Percentiles rank a stretch among this genome's conserved stretches.
Conservation (phyloP, 129 eudicot genomes). For the Escallonia herrerae region DNA sequence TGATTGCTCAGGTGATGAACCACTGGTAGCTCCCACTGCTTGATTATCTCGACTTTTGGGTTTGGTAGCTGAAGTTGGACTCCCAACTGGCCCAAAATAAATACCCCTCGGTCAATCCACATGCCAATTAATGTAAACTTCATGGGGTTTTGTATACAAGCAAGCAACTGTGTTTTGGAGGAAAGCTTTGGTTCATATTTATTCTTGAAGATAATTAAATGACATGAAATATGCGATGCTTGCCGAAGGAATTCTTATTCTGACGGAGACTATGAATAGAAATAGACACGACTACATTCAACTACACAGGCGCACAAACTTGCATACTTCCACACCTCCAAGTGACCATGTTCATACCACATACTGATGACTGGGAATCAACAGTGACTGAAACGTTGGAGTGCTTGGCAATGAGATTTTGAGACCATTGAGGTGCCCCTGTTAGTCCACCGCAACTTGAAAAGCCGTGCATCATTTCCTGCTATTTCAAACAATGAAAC, state of each 20-base stretch:
- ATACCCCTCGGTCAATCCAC: background rate
- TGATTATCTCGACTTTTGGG: conserved; percentile 46
- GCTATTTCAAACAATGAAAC: conserved; percentile 16
- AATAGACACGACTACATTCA: too few species aligned
- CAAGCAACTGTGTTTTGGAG: background rate
- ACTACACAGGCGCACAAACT: too few species aligned
- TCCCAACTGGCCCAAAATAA: conserved; percentile 46
- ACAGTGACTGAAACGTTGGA: conserved; percentile 43
- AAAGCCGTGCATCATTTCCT: conserved; percentile 40
- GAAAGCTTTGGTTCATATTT: background rate
- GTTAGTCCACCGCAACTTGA: conserved; percentile 32
- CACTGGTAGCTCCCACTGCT: conserved; percentile 46
- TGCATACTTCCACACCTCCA: too few species aligned
- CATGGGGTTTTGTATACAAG: background rate
- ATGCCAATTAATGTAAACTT: too few species aligned
- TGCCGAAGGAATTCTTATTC: background rate
- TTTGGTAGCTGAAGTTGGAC: conserved; percentile 62
- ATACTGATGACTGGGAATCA: conserved; percentile 80
- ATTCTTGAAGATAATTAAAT: background rate
- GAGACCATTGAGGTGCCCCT: conserved; percentile 39
- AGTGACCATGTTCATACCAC: conserved; percentile 39
- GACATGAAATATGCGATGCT: background rate
- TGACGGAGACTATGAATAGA: too few species aligned
- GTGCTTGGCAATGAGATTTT: conserved; percentile 34
- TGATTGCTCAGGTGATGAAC: conserved; percentile 49